A percentile compares a stretch with the other conserved stretches of the same genome.
phyloP scores from a whole-genome alignment of 768 basidiomycete genomes.

The Suillus brevipes region DNA sequence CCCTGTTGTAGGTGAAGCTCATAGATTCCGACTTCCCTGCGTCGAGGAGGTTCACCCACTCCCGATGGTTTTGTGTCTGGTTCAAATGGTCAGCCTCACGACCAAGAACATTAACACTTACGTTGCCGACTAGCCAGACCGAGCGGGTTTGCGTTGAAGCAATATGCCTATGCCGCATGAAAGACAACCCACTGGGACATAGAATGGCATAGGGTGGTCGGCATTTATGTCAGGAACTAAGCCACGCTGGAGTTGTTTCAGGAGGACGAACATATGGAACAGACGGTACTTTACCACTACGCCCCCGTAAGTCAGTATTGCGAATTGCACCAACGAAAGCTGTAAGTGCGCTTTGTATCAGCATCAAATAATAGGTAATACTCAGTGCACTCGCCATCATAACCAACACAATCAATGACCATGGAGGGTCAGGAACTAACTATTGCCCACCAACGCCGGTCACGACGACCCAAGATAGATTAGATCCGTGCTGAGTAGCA shows the following conservation, averaged over 20 bases:
- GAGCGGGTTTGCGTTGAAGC: conserved; percentile 1
- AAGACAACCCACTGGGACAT: conserved; percentile 10
- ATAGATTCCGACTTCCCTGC: too few species aligned
- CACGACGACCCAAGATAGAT: conserved; percentile 14
- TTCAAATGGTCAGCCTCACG: too few species aligned
- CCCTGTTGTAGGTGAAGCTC: too few species aligned
- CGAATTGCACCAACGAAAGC: conserved; percentile 25
- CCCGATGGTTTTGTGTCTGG: too few species aligned
- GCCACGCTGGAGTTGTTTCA: conserved; percentile 4
- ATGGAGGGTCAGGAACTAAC: conserved; percentile 11
- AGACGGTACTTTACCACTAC: conserved; percentile 3
- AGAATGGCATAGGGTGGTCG: conserved; percentile 9
- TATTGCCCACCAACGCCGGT: conserved; percentile 1
- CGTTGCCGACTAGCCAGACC: conserved; percentile 22
- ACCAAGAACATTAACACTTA: too few species aligned
- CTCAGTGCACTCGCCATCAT: conserved; percentile 19
- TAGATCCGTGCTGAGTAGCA: neutral
- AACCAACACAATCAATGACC: conserved; percentile 13
- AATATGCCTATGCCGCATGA: neutral
- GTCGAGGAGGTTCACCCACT: too few species aligned
- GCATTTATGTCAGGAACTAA: conserved; percentile 12
- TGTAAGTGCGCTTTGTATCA: neutral
- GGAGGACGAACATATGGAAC: neutral
- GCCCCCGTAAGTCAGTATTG: conserved; percentile 14
- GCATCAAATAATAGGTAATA: neutral